phyloP scores from a whole-genome alignment of 2,329 filamentous ascomycete genomes.

The Colletotrichum liaoningense region DNA sequence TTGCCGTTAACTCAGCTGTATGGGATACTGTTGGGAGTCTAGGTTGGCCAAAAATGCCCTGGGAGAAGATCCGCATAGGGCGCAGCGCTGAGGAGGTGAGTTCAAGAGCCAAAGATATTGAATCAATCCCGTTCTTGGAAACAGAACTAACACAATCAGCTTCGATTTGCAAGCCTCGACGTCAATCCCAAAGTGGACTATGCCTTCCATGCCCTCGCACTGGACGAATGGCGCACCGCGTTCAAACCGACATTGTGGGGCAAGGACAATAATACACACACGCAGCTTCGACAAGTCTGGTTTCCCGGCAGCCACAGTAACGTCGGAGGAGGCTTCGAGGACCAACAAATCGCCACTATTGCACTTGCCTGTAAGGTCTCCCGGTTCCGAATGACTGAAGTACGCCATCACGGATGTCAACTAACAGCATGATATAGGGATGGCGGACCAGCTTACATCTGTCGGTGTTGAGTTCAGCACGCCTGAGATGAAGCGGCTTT shows the following conservation, averaged over 20 bases:
- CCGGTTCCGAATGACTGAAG: too few relatives aligned
- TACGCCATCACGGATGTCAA: too few relatives aligned
- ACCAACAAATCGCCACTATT: constrained; percentile 41
- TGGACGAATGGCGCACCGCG: constrained; percentile 60
- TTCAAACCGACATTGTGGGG: constrained; percentile 46
- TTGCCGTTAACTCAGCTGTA: constrained; percentile 49
- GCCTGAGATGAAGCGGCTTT: constrained; percentile 37
- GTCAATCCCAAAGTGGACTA: constrained; percentile 54
- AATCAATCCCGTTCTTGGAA: too few relatives aligned
- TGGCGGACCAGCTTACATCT: constrained; percentile 40
- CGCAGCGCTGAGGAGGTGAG: constrained; percentile 28
- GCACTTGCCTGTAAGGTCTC: constrained; percentile 37
- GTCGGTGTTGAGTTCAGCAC: constrained; percentile 40
- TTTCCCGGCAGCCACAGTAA: constrained; percentile 72
- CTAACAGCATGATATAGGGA: constrained; percentile 26
- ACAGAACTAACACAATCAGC: background rate
- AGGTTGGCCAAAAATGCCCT: constrained; percentile 42
- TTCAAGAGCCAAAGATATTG: too few relatives aligned
- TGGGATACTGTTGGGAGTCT: constrained; percentile 62
- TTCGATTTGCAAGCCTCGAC: constrained; percentile 36
- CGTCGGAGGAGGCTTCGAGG: constrained; percentile 67
- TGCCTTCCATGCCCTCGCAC: constrained; percentile 65
- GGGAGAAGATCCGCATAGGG: constrained; percentile 14
- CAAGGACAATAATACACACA: constrained; percentile 29
- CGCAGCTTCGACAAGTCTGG: constrained; percentile 48